Percentiles rank a stretch among this genome's conserved stretches.
Evolutionary conservation across 768 basidiomycete species (phyloP).

Genomic region (Amanita thiersii): DNA sequence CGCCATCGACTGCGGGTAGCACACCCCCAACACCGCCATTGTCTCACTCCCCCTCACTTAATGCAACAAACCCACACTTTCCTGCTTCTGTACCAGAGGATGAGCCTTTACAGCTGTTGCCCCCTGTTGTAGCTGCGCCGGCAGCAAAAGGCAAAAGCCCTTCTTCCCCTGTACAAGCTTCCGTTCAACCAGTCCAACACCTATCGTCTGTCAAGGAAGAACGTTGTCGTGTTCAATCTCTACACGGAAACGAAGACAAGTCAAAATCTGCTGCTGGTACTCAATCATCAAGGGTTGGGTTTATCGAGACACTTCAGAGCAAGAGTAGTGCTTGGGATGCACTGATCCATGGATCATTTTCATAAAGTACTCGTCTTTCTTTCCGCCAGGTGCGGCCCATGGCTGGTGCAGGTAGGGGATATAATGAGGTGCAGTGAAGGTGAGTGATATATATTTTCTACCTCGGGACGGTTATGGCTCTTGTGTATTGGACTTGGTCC

Average conservation of each 20-base stretch:
- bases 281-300: constrained; percentile 34
- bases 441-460: too few species aligned
- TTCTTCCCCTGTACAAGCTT: background rate
- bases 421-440: too few species aligned
- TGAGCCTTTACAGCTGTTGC: constrained; percentile 4
- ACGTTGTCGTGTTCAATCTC: background rate
- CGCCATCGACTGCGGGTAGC: background rate
- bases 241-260: constrained; percentile 1
- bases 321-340: constrained; percentile 59
- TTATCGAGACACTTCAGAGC: constrained; percentile 48
- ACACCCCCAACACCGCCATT: background rate
- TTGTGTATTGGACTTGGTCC: background rate
- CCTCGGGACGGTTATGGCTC: background rate
- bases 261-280: constrained; percentile 17
- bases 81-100: constrained; percentile 6
- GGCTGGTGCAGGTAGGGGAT: too few species aligned
- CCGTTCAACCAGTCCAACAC: background rate
- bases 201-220: background rate
- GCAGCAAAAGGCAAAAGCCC: background rate
- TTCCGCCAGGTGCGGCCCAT: too few species aligned
- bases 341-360: constrained; percentile 58
- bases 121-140: constrained; percentile 3
- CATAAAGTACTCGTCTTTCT: constrained; percentile 22
- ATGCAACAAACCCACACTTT: background rate
- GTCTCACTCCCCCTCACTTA: background rate